Evolutionary conservation across 352 stramenopile genomes (phyloP), one percentile per base, ranked within the genome.

Genomic region (Phytophthora pini): DNA sequence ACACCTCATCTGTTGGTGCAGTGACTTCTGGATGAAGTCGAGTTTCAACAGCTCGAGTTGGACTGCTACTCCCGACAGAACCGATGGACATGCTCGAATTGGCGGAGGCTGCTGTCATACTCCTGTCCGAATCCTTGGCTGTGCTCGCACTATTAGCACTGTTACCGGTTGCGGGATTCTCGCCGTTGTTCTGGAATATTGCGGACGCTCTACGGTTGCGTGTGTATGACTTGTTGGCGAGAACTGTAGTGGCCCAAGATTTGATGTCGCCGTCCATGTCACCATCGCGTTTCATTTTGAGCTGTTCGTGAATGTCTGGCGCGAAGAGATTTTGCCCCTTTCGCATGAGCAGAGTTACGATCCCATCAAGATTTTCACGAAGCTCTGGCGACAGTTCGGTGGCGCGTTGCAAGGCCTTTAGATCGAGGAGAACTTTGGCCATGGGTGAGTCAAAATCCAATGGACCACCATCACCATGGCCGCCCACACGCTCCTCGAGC

Each of bases 371-470:
- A 54, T 93, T 90, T 64, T 89, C 82, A 12, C 79, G 76, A 26
- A 92, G 55, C 29, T 92, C 85, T 1, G 80, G 77, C 4, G 84
- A 79, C 15, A 94, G 52, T 22, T 82, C 81, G 4, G 82, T 76
- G 11, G 76, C 74, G 17, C 80, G 79, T 44, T 92, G 84, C 22
- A 94, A 55, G 38, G 83, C 88, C 56, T 90, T 94, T 8, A 94
- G 59, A 53, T 94, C 86, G 17, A 84, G 76, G 44, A 94, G 69
- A 7, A 92, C 83, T 67, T 92, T 92, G 45, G 81, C 76, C 79
- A 94, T 90, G 5, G 86, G 86, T 12, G 86, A 94, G 46, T 92
- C 82, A 47, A 94, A 90, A 51, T 94, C 86, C 9, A 94, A 68
- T 3, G 62, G 52, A 11, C 60, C 48, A 7, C 48, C 70, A 22